These are phyloP conservation scores for Darksidea phi DNA, from an alignment of 495 filamentous ascomycete species.

Conservation along the genomic window DNA sequence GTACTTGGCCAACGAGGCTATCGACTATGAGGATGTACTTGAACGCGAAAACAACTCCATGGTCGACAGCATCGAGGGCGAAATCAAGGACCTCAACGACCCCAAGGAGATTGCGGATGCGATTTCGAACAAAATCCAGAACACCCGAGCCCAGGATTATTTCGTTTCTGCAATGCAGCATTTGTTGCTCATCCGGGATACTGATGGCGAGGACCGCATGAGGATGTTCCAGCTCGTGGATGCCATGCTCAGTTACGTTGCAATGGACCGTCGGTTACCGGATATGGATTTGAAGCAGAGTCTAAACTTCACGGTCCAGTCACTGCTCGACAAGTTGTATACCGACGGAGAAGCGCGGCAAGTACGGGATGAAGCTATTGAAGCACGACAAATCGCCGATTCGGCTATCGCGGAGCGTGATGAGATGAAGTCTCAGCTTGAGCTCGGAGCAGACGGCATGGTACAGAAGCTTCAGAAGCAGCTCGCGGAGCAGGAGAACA, in stretches of 20 bases:
- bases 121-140: conserved; percentile 81
- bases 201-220: conserved; percentile 85
- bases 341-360: conserved; percentile 93
- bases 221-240: conserved; percentile 98
- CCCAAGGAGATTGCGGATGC: conserved; percentile 90
- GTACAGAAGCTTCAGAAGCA: conserved; percentile 92
- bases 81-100: conserved; percentile 92
- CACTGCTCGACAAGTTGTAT: conserved; percentile 87
- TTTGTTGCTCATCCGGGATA: conserved; percentile 88
- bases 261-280: conserved; percentile 93
- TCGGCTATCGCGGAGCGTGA: conserved; percentile 93
- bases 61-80: conserved; percentile 84
- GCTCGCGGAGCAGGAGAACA: conserved; percentile 82
- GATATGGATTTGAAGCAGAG: conserved; percentile 98
- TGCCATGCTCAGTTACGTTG: conserved; percentile 96
- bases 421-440: conserved; percentile 90
- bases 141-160: conserved; percentile 85
- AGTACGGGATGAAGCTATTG: conserved; percentile 83
- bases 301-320: conserved; percentile 96
- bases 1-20: conserved; percentile 89
- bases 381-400: conserved; percentile 88
- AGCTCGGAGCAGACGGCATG: conserved; percentile 88
- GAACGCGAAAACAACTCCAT: conserved; percentile 88
- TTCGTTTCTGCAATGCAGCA: conserved; percentile 95
- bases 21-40: conserved; percentile 96